Base-by-base conservation (phyloP, 768 basidiomycete genomes). In the Cubamyces sp. region DNA sequence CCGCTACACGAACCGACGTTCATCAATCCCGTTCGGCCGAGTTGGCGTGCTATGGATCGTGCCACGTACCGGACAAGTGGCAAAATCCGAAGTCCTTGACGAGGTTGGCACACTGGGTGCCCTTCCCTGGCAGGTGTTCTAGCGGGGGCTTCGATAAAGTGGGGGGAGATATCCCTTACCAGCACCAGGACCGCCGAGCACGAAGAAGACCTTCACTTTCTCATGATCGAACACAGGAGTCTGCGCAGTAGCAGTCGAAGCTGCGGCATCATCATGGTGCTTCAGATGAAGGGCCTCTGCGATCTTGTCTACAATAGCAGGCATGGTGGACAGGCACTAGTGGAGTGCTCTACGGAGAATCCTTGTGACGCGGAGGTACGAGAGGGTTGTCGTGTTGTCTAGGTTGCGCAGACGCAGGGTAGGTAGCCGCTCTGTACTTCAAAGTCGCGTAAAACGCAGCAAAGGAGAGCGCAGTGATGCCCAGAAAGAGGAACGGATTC, bases 181-280 rank as follows among this genome's bases (percentile, higher is more conserved):
- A 69, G 95, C 95, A 53, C 97, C 97, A 19, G 97, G 97, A 0
- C 97, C 97, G 40, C 97, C 97, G 15, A 99, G 87, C 25, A 98
- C 96, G 70, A 92, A 99, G 70, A 98, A 81, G 60, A 99, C 96
- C 18, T 84, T 88, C 69, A 98, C 89, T 65, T 92, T 88, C 49
- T 73, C 71, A 34, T 78, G 74, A 74, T 92, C 86, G 69, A 97
- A 96, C 2, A 79, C 80, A 16, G 82, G 80, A 5, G 71, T 65
- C 45, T 65, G 66, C 30, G 53, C 28, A n/a, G 52, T 42, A 46
- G 48, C 52, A 42, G 56, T 3, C 9, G 50, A 6, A 3, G 37
- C 26, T 14, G 56, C 1, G 9, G 60, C 53, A 15, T 41, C 14
- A 25, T 66, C 66, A 43, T 68, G 61, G 40, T 70, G 69, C 50